phyloP scores from a whole-genome alignment of 192 early-diverging fungal species.

The Mycoemilia scoparia region DNA sequence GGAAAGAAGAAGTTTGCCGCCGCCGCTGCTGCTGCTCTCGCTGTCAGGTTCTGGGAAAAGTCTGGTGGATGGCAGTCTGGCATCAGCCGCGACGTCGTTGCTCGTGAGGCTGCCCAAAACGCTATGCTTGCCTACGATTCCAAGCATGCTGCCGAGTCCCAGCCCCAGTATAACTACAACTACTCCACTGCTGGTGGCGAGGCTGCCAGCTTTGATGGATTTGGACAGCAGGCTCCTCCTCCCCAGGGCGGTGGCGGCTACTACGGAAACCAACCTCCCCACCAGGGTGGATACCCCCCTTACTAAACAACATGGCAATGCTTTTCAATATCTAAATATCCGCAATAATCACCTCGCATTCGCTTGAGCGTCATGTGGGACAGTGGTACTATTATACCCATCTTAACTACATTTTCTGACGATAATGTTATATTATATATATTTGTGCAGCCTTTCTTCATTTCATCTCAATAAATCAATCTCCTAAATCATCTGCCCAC shows the following conservation, averaged over 20 bases:
- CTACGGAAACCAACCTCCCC: constrained; percentile 1
- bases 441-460: too few species aligned
- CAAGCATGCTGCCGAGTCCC: constrained; percentile 3
- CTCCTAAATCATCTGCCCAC: too few species aligned
- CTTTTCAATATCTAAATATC: too few species aligned
- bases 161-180: constrained; percentile 3
- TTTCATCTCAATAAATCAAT: too few species aligned
- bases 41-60: constrained; percentile 26
- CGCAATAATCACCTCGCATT: too few species aligned
- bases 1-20: constrained; percentile 23
- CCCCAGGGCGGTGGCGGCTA: background rate
- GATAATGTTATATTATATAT: too few species aligned
- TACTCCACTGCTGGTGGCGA: constrained; percentile 5
- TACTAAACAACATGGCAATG: too few species aligned
- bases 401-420: too few species aligned
- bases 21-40: constrained; percentile 24
- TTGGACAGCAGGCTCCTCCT: background rate
- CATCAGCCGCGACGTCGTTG: constrained; percentile 16
- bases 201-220: constrained; percentile 10
- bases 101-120: constrained; percentile 11
- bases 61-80: constrained; percentile 8
- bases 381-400: too few species aligned
- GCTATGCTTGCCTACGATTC: constrained; percentile 6
- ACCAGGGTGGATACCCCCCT: constrained; percentile 5
- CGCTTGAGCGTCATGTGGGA: too few species aligned